Evolutionary conservation across 352 stramenopile genomes (phyloP).

Genomic region (Globisporangium orthogonon): DNA sequence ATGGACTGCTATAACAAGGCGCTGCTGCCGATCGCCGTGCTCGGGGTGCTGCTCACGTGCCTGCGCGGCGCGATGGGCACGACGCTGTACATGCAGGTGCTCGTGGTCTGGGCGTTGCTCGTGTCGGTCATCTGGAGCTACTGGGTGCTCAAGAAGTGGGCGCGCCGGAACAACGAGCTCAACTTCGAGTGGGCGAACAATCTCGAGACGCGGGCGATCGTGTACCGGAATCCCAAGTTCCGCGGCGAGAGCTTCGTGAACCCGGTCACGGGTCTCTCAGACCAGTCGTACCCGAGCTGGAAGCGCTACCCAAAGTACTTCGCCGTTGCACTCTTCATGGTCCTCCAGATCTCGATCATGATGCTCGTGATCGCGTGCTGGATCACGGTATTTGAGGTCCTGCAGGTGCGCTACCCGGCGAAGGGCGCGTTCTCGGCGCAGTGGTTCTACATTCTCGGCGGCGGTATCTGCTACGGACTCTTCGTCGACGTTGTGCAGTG

Average conservation of each 20-base stretch:
- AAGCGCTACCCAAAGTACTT: constrained; percentile 72
- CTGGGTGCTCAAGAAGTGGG: constrained; percentile 76
- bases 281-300: constrained; percentile 70
- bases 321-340: constrained; percentile 56
- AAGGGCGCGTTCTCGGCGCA: constrained; percentile 63
- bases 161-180: constrained; percentile 65
- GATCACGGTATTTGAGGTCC: constrained; percentile 74
- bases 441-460: constrained; percentile 77
- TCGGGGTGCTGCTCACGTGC: constrained; percentile 64
- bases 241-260: constrained; percentile 48
- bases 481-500: constrained; percentile 84
- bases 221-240: constrained; percentile 75
- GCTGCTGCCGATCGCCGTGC: constrained; percentile 63
- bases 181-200: constrained; percentile 72
- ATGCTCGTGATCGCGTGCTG: constrained; percentile 80
- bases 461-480: constrained; percentile 68
- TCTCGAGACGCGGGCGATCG: constrained; percentile 51
- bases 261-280: constrained; percentile 49
- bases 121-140: constrained; percentile 82
- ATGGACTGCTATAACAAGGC: constrained; percentile 87
- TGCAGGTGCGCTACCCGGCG: constrained; percentile 68
- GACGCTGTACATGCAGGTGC: constrained; percentile 76
- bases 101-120: constrained; percentile 62
- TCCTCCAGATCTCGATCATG: constrained; percentile 82
- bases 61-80: constrained; percentile 56